Evolutionary conservation across 495 filamentous ascomycete genomes (phyloP).

Genomic region (Letharia lupina): DNA sequence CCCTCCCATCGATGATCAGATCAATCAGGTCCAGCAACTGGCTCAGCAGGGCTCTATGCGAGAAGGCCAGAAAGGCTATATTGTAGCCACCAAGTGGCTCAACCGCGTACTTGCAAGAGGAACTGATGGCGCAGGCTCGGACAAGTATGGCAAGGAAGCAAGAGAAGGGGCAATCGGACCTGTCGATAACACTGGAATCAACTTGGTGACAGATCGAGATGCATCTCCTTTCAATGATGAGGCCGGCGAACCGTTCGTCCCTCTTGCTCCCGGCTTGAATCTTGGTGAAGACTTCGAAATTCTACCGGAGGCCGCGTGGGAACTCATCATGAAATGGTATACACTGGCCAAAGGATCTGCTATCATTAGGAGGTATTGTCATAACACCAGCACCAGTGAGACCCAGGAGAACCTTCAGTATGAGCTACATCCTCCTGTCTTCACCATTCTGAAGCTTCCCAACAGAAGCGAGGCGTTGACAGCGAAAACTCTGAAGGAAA

Average conservation of each 20-base stretch:
- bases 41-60: conserved; percentile 39
- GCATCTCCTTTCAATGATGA: conserved; percentile 42
- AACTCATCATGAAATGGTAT: conserved; percentile 73
- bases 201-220: conserved; percentile 38
- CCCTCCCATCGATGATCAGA: conserved; percentile 69
- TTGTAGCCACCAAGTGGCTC: conserved; percentile 76
- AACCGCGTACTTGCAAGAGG: conserved; percentile 61
- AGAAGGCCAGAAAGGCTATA: conserved; percentile 66
- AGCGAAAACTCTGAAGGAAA: conserved; percentile 45
- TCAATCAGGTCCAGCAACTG: conserved; percentile 55
- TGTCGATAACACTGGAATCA: conserved; percentile 72
- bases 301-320: conserved; percentile 71
- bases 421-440: conserved; percentile 77
- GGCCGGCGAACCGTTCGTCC: conserved; percentile 55
- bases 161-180: conserved; percentile 62
- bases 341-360: conserved; percentile 62
- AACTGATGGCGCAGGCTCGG: conserved; percentile 42
- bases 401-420: conserved; percentile 61
- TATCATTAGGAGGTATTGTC: conserved; percentile 64
- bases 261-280: conserved; percentile 61
- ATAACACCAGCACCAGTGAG: conserved; percentile 57
- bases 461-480: conserved; percentile 46
- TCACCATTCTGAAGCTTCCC: conserved; percentile 74
- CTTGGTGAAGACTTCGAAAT: conserved; percentile 64
- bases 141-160: conserved; percentile 49